These are phyloP conservation scores for Colletotrichum incanum DNA, from an alignment of 2,329 filamentous ascomycete species.

Conservation along the genomic window DNA sequence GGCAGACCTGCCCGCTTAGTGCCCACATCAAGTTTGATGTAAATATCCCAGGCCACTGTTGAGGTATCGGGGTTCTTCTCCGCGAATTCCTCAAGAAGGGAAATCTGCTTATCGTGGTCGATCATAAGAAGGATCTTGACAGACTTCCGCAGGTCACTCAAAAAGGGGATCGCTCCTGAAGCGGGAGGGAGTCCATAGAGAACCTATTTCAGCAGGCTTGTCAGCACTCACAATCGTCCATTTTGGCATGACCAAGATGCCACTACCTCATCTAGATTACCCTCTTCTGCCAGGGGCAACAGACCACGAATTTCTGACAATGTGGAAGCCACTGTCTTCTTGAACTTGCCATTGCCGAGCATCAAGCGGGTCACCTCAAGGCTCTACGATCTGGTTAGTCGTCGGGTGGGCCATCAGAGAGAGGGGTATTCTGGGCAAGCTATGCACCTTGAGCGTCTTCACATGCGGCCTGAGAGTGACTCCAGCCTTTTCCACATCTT, in stretches of 20 bases:
- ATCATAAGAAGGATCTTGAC: conserved; percentile 56
- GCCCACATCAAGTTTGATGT: conserved; percentile 57
- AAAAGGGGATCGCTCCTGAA: conserved; percentile 51
- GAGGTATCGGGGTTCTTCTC: conserved; percentile 3
- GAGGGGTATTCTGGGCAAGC: neutral
- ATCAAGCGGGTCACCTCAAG: conserved; percentile 57
- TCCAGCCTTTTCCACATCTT: conserved; percentile 56
- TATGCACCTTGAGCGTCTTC: conserved; percentile 60
- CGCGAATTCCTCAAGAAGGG: conserved; percentile 48
- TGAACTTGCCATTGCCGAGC: conserved; percentile 56
- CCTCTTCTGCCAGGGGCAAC: conserved; percentile 57
- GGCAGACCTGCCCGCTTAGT: conserved; percentile 54
- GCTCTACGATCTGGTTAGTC: conserved; percentile 47
- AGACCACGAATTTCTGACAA: conserved; percentile 57
- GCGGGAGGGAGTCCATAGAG: conserved; percentile 60
- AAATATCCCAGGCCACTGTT: conserved; percentile 51
- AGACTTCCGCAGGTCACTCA: conserved; percentile 49
- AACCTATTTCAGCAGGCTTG: conserved; percentile 42
- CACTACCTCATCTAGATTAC: conserved; percentile 55
- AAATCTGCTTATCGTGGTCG: conserved; percentile 54
- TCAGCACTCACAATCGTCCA: neutral
- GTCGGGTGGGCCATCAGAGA: accelerated
- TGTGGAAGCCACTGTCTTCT: conserved; percentile 58
- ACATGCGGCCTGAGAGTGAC: conserved; percentile 60
- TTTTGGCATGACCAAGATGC: neutral